A percentile compares a stretch with the other conserved stretches of the same genome.
Conservation (phyloP, 805 yeast genomes). For the Torulaspora indica region DNA sequence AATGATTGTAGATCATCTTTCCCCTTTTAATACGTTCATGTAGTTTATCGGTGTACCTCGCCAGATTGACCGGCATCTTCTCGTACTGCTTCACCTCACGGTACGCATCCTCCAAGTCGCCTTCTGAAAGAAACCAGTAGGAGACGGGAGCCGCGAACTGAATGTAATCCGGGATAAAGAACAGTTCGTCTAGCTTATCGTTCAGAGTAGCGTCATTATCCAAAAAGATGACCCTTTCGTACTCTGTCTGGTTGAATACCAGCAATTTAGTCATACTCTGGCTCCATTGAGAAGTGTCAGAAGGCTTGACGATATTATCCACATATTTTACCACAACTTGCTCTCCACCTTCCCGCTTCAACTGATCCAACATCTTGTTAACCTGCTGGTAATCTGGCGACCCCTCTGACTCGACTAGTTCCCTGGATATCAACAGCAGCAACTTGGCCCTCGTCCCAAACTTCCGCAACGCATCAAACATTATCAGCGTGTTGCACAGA, state of each 20-base stretch:
- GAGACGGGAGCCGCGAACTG: conserved; percentile 45
- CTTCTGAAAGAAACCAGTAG: conserved; percentile 37
- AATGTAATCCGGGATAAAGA: conserved; percentile 45
- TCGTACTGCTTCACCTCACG: conserved; percentile 20
- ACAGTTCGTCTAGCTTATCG: conserved; percentile 46
- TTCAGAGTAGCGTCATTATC: conserved; percentile 52
- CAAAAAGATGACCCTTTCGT: conserved; percentile 50
- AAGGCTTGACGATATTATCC: conserved; percentile 21
- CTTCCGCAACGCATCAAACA: conserved; percentile 40
- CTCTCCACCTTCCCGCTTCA: conserved; percentile 14
- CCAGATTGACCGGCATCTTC: conserved; percentile 22
- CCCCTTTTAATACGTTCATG: conserved; percentile 19
- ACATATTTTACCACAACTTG: conserved; percentile 30
- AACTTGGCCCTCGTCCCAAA: conserved; percentile 42
- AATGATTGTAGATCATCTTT: conserved; percentile 36
- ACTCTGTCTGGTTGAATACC: conserved; percentile 47
- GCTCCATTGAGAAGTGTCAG: conserved; percentile 42
- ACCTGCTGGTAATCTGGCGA: conserved; percentile 14
- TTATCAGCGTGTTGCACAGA: conserved; percentile 49
- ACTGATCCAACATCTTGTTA: conserved; percentile 8
- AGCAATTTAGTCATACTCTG: conserved; percentile 52
- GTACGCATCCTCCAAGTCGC: conserved; percentile 23
- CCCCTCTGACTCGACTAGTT: conserved; percentile 24
- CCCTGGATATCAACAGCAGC: conserved; percentile 41
- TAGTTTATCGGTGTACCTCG: conserved; percentile 25